Percentiles rank a stretch among this genome's conserved stretches.
These are phyloP conservation scores for Podospora tetraspora DNA, from an alignment of 495 filamentous ascomycete genomes.

Conservation along the genomic window DNA sequence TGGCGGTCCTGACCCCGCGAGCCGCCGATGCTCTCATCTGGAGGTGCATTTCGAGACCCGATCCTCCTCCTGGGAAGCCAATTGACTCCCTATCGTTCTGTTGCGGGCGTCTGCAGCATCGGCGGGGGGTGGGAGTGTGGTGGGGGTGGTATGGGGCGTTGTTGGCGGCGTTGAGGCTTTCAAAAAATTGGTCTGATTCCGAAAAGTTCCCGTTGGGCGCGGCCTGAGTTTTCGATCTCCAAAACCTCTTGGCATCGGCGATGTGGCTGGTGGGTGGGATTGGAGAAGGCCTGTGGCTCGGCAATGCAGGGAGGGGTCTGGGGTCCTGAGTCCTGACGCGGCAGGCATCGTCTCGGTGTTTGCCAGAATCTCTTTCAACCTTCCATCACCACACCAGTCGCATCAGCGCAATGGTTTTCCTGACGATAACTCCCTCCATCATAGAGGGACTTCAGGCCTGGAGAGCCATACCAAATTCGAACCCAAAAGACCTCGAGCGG, in stretches of 20 bases:
- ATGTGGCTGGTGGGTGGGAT: conserved; percentile 3
- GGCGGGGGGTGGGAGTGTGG: not conserved
- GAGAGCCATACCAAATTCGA: conserved; percentile 17
- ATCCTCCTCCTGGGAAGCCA: conserved; percentile 22
- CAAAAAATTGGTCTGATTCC: not conserved
- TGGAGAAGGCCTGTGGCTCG: not conserved
- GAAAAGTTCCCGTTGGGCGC: conserved; percentile 11
- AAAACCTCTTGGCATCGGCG: not conserved
- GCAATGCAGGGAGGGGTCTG: not conserved
- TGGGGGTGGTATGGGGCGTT: not conserved
- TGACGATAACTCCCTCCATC: conserved; percentile 67
- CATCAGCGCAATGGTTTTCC: conserved; percentile 61
- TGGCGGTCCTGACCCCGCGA: conserved; percentile 26
- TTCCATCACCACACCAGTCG: not conserved
- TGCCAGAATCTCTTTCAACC: not conserved
- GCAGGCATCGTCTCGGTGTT: conserved; percentile 2
- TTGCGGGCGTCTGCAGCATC: conserved; percentile 19
- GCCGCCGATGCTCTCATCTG: conserved; percentile 35
- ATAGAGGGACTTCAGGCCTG: conserved; percentile 53
- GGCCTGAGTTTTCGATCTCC: conserved; percentile 4
- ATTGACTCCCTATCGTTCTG: conserved; percentile 24
- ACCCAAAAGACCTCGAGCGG: conserved; percentile 11
- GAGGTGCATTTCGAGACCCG: conserved; percentile 35
- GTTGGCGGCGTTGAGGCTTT: not conserved
- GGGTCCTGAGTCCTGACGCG: not conserved